Evolutionary conservation across 306 rosid species (phyloP).

Genomic region (Luffa acutangula): DNA sequence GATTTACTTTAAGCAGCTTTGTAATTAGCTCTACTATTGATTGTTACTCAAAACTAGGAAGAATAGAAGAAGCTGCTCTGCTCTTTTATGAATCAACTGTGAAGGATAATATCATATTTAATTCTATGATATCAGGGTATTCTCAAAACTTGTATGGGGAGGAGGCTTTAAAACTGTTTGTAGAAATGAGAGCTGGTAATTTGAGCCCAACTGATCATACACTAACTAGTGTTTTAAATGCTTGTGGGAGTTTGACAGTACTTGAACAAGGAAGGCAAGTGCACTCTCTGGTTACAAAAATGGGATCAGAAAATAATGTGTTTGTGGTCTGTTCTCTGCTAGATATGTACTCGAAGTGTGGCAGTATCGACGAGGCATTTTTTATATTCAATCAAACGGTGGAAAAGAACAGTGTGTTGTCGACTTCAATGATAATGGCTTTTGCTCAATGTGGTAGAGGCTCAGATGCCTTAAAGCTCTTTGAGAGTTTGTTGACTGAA

Average conservation of each 20-base stretch:
- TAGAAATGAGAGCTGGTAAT: constrained; percentile 35
- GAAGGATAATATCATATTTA: constrained; percentile 39
- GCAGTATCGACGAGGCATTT: constrained; percentile 38
- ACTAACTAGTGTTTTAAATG: constrained; percentile 38
- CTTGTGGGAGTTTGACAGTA: constrained; percentile 43
- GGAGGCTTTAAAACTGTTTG: constrained; percentile 38
- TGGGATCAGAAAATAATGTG: constrained; percentile 46
- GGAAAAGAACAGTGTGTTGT: constrained; percentile 33
- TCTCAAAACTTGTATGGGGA: constrained; percentile 30
- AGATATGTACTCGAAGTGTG: constrained; percentile 64
- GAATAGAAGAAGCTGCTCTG: constrained; percentile 25
- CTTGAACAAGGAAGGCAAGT: constrained; percentile 44
- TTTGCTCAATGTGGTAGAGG: constrained; percentile 53
- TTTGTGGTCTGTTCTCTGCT: constrained; percentile 49
- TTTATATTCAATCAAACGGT: constrained; percentile 31
- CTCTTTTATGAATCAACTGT: constrained; percentile 30
- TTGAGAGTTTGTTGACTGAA: constrained; percentile 30
- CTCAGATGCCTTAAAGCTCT: constrained; percentile 47
- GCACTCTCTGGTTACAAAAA: constrained; percentile 44
- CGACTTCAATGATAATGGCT: constrained; percentile 58
- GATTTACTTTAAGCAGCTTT: constrained; percentile 35
- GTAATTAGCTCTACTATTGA: constrained; percentile 40
- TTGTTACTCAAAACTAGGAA: constrained; percentile 42
- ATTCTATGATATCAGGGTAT: constrained; percentile 54
- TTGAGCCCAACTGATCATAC: constrained; percentile 44